Conservation (phyloP, 208 protist genomes). For the Leishmania turanica region DNA sequence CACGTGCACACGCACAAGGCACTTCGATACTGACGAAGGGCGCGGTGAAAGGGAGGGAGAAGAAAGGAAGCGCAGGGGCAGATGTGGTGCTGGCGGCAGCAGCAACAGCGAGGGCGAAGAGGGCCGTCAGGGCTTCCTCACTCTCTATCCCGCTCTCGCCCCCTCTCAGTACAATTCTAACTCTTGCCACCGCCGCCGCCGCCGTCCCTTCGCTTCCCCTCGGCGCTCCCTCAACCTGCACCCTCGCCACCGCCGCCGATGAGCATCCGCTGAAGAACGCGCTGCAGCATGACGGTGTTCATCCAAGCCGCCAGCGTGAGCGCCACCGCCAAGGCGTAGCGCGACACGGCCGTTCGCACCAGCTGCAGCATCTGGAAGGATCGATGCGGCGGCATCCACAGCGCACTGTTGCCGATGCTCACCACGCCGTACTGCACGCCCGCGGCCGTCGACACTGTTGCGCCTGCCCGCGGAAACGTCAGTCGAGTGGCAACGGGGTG, state of each 20-base stretch:
- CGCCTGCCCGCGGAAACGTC: constrained; percentile 18
- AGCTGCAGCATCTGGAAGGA: not conserved
- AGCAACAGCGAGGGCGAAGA: not conserved
- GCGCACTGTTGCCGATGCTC: constrained; percentile 11
- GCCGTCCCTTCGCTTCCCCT: not conserved
- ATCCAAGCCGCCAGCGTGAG: constrained; percentile 32
- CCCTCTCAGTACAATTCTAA: not conserved
- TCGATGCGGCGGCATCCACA: constrained; percentile 3
- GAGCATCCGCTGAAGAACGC: constrained; percentile 14
- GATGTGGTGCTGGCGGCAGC: not conserved
- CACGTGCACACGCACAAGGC: not conserved
- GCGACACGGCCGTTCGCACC: constrained; percentile 12
- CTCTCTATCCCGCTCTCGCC: not conserved
- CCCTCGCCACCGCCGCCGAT: not conserved
- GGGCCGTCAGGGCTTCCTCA: not conserved
- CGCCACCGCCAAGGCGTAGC: constrained; percentile 30
- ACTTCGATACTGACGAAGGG: not conserved
- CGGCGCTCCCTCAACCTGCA: not conserved
- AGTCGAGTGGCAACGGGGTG: not conserved
- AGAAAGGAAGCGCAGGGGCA: not conserved
- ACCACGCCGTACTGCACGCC: constrained; percentile 32
- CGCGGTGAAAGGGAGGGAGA: not conserved
- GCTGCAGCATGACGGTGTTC: constrained; percentile 31
- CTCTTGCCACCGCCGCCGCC: not conserved
- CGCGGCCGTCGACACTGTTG: constrained; percentile 1